phyloP scores from a whole-genome alignment of 352 stramenopile species.

The Peronospora farinosa region DNA sequence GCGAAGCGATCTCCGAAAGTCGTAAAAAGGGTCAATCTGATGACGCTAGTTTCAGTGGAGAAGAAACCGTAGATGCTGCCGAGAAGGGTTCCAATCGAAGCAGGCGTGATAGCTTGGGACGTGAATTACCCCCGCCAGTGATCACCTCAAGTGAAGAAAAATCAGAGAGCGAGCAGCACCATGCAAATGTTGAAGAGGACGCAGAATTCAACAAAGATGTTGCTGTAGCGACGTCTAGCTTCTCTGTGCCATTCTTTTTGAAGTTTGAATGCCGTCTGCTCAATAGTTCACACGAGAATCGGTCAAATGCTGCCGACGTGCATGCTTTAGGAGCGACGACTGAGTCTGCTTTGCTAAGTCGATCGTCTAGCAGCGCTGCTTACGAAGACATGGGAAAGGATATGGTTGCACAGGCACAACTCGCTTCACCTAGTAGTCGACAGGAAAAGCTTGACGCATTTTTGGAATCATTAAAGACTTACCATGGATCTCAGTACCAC shows the following conservation, averaged over 20 bases:
- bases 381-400: conserved; percentile 39
- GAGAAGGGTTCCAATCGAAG: conserved; percentile 11
- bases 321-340: conserved; percentile 5
- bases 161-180: conserved; percentile 29
- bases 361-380: conserved; percentile 49
- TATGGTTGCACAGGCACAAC: conserved; percentile 19
- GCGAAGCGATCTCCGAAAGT: conserved; percentile 10
- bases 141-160: conserved; percentile 22
- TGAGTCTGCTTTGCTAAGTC: conserved; percentile 21
- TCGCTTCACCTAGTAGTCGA: conserved; percentile 19
- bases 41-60: neutral
- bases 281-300: conserved; percentile 24
- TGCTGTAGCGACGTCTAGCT: conserved; percentile 70
- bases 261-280: conserved; percentile 74
- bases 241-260: conserved; percentile 83
- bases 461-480: conserved; percentile 34
- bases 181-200: conserved; percentile 53
- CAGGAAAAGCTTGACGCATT: conserved; percentile 35
- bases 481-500: conserved; percentile 4
- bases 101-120: conserved; percentile 20
- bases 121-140: conserved; percentile 26
- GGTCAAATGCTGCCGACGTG: conserved; percentile 19
- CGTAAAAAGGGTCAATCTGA: conserved; percentile 11
- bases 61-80: conserved; percentile 7
- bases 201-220: conserved; percentile 83